phyloP scores from a whole-genome alignment of 2,329 filamentous ascomycete genomes.

The Sarocladium kiliense region DNA sequence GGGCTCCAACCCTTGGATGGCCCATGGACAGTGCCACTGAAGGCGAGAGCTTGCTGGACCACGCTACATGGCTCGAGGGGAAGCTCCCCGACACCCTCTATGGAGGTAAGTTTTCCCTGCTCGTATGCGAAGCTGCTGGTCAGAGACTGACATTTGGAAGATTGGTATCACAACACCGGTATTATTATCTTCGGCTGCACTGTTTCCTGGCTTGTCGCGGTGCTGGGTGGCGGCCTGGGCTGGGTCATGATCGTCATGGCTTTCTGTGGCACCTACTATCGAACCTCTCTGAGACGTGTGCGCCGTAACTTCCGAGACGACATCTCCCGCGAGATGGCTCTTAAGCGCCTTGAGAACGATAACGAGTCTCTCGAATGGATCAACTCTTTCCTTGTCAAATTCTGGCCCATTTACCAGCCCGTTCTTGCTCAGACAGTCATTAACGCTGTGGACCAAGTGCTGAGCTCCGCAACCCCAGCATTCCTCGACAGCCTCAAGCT shows the following conservation, averaged over 20 bases:
- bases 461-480: slow-evolving; percentile 84
- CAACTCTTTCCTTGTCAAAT: slow-evolving; percentile 96
- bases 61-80: slow-evolving; percentile 80
- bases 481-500: slow-evolving; percentile 93
- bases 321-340: slow-evolving; percentile 79
- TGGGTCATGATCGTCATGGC: slow-evolving; percentile 96
- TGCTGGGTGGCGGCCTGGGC: slow-evolving; percentile 83
- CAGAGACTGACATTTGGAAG: slow-evolving; percentile 24
- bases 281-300: slow-evolving; percentile 88
- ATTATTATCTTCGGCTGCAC: slow-evolving; percentile 91
- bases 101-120: slow-evolving; percentile 52
- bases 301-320: slow-evolving; percentile 96
- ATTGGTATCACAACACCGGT: slow-evolving; percentile 98
- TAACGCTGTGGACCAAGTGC: slow-evolving; percentile 89
- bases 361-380: slow-evolving; percentile 96
- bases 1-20: slow-evolving; percentile 82
- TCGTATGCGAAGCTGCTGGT: neutral
- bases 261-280: slow-evolving; percentile 88
- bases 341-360: slow-evolving; percentile 83
- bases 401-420: slow-evolving; percentile 98
- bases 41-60: slow-evolving; percentile 71
- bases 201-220: slow-evolving; percentile 81
- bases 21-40: slow-evolving; percentile 51
- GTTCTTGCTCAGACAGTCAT: slow-evolving; percentile 89
- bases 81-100: slow-evolving; percentile 85